phyloP scores from a whole-genome alignment of 768 basidiomycete genomes.

The Auricularia cornea region DNA sequence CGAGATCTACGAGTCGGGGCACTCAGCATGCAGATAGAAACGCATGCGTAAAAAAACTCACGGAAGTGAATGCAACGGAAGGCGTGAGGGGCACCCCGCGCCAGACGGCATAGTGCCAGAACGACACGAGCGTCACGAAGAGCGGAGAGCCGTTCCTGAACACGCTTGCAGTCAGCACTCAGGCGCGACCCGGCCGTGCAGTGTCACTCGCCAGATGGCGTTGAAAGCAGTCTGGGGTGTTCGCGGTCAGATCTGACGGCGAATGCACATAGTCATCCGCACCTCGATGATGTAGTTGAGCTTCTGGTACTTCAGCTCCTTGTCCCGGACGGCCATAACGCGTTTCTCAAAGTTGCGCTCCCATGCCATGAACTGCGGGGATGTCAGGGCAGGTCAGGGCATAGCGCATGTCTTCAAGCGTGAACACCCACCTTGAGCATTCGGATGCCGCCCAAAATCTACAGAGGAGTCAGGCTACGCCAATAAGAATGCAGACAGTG shows the following conservation, averaged over 20 bases:
- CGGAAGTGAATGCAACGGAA: slow-evolving; percentile 70
- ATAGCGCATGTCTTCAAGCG: slow-evolving; percentile 1
- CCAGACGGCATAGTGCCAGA: slow-evolving; percentile 61
- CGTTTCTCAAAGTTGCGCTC: slow-evolving; percentile 81
- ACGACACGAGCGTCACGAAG: slow-evolving; percentile 41
- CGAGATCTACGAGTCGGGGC: slow-evolving; percentile 26
- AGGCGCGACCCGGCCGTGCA: not conserved
- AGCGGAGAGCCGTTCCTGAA: slow-evolving; percentile 38
- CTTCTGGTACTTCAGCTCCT: slow-evolving; percentile 77
- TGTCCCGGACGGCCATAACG: slow-evolving; percentile 64
- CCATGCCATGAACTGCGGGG: slow-evolving; percentile 80
- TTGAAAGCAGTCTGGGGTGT: slow-evolving; percentile 34
- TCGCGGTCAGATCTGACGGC: not conserved
- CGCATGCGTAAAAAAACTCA: slow-evolving; percentile 8
- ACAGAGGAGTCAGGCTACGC: slow-evolving; percentile 7
- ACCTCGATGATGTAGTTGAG: slow-evolving; percentile 85
- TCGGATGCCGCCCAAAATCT: slow-evolving; percentile 76
- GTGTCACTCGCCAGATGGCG: slow-evolving; percentile 38
- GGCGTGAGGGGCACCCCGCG: slow-evolving; percentile 65
- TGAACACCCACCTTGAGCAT: slow-evolving; percentile 61
- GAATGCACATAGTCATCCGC: slow-evolving; percentile 1
- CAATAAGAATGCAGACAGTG: not conserved
- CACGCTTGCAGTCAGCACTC: not conserved
- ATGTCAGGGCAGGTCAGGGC: not conserved
- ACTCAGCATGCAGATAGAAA: not conserved